A percentile compares a stretch with the other conserved stretches of the same genome.
Evolutionary conservation across 805 yeast genomes (phyloP).

Genomic region (Lachancea sp.): DNA sequence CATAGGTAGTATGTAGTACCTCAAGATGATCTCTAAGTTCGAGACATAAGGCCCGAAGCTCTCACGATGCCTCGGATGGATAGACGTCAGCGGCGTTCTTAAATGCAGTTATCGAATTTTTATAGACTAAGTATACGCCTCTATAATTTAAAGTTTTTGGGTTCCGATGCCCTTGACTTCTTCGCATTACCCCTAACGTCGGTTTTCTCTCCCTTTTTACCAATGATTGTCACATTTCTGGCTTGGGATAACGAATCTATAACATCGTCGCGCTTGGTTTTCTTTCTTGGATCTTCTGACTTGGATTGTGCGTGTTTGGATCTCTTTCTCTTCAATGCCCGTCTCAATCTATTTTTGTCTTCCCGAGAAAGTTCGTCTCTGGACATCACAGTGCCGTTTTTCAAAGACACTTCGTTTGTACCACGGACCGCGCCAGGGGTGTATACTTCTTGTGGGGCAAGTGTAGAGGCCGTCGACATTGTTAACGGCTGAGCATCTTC

Average conservation of each 20-base stretch:
- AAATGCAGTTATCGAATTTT: background rate
- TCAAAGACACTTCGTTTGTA: slow-evolving; percentile 58
- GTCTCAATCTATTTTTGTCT: slow-evolving; percentile 79
- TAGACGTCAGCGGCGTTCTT: background rate
- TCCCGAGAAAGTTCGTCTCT: slow-evolving; percentile 77
- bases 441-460: slow-evolving; percentile 95
- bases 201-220: slow-evolving; percentile 65
- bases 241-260: slow-evolving; percentile 65
- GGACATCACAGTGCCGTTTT: slow-evolving; percentile 73
- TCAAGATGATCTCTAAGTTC: too few species aligned
- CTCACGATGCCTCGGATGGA: too few species aligned
- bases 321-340: slow-evolving; percentile 79
- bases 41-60: too few species aligned
- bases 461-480: slow-evolving; percentile 59
- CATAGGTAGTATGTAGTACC: too few species aligned
- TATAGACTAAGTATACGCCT: background rate
- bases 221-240: slow-evolving; percentile 73
- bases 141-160: slow-evolving; percentile 27
- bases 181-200: slow-evolving; percentile 65
- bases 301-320: slow-evolving; percentile 41
- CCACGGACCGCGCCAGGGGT: slow-evolving; percentile 41
- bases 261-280: slow-evolving; percentile 54
- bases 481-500: slow-evolving; percentile 95
- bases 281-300: slow-evolving; percentile 34
- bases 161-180: slow-evolving; percentile 31